Evolutionary conservation across 2,329 filamentous ascomycete genomes (phyloP), one percentile per base, ranked within the genome.

Genomic region (Aspergillus pseudoglaucus): DNA sequence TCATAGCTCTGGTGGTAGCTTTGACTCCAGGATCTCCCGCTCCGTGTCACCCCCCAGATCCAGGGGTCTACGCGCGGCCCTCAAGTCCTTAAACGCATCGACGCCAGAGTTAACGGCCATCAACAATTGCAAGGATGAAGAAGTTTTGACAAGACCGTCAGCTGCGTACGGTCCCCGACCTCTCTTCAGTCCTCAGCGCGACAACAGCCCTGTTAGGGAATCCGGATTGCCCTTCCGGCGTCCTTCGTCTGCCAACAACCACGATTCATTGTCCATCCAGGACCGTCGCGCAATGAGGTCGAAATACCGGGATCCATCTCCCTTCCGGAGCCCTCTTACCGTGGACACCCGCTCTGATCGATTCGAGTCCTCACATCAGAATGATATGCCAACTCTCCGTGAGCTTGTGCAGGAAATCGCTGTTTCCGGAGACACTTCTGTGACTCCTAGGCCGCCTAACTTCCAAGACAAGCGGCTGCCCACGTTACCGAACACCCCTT

Each of bases 401-500:
- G 40, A 52, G 8, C 57, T 59, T 8, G 55, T 54, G 4, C 46
- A 54, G 18, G 49, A 56, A 30, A 46, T 48, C 18, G 42, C 27
- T 3, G 50, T 44, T 25, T 53, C 53, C 6, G 50, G 56, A 15
- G 58, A 60, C 20, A 30, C 25, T 6, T 47, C 54, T 17, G 51
- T 51, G 12, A 64, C 62, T 1, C 60, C 59, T 25, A 62, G 57
- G 4, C 57, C 60, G 7, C 47, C 61, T 2, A 57, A 64, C 47
- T 52, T 61, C 15, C 56, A 56, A 27, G 59, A 68, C 15, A 74
- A 75, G 50, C 59, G 71, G 37, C 61, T 75, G 18, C 72, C 72
- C 5, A 72, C 71, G 6, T 59, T 74, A 17, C 72, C 72, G 7
- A 74, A 74, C 51, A 69, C 69, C 4, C 72, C 71, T 23, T 74